Base-by-base conservation (phyloP, 106 monocot genomes). In the Acorus gramineus region DNA sequence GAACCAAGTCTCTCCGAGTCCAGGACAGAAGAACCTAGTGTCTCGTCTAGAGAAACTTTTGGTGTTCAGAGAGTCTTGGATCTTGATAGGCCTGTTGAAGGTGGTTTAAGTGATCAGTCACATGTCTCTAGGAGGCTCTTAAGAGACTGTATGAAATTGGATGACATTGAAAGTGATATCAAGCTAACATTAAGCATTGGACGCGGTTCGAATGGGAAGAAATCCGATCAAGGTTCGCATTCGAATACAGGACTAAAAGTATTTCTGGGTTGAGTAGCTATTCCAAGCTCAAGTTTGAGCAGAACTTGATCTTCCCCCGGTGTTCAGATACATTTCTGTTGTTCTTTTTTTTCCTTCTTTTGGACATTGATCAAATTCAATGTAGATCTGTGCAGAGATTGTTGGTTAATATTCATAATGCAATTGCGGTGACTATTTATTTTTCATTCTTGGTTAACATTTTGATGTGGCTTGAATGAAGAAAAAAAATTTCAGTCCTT, bases 101-200 rank as follows among this genome's bases (percentile, higher is more conserved):
- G 59, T 53, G 45, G 53, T 4, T 49, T 8, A 6, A 7, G 51
- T 4, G 50, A 69, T 7, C 4, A 56, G n/a, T 44, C 42, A 42
- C 9, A 4, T 11, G 9, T 48, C 9, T 56, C 6, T 5, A 12
- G 47, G n/a, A 28, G 46, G 11, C 42, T 28, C 10, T 48, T 8
- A 11, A 60, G 55, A 3, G 46, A 72, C 47, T 63, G 44, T 46
- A 62, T 56, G 61, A 42, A 14, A 56, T 47, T 49, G 10, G 60
- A 63, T 8, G 71, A 81, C 44, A 73, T 69, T 47, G 89, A 80
- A 2, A 70, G 57, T 44, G 74, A 82, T 42, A 62, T 85, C 8
- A 85, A 85, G 55, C 67, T 89, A 46, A 79, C 71, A 6, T 63
- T 89, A 47, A 70, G 85, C 59, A 80, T 89, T 9, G 79, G 85